Evolutionary conservation across 352 stramenopile genomes (phyloP), one percentile per base, ranked within the genome.

Genomic region (Phytophthora pini): DNA sequence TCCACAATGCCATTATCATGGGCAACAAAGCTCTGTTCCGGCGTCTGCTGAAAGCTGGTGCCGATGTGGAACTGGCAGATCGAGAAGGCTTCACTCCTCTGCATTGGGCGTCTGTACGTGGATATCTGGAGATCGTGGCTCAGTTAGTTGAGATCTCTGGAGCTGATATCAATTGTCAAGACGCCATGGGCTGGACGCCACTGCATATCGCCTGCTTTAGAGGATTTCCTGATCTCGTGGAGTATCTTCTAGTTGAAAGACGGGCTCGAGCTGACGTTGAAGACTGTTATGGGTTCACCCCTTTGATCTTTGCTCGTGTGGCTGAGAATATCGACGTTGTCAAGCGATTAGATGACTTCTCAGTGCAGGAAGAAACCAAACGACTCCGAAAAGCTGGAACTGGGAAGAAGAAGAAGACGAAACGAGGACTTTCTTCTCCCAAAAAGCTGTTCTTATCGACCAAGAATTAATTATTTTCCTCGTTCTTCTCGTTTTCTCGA

Each of bases 1-100:
- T 94, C 20, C 87, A 89, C 57, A 92, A 76, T 41, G 77, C 78
- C 1, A 87, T 91, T 60, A 84, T 94, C 56, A 94, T 94, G 86
- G 86, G 82, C 44, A 94, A 94, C 67, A 94, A 94, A 59, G 78
- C 83, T 20, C 50, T 94, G 3, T 86, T 86, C 34, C 68, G 80
- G 32, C 65, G 80, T 5, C 70, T 92, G 2, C 51, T 94, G 6
- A 80, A 86, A 58, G 66, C 69, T 31, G 82, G 84, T 0, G 84
- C 82, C 0, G 68, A 90, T 41, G 71, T 83, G 9, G 76, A 91
- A 11, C 52, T 92, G 10, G 58, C 70, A 5, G 84, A 93, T 13
- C 71, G 63, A 0, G 81, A 93, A 39, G 83, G 84, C 0, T 74
- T 92, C 36, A 87, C 76, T n/a, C 74, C 87, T 27, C 55, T 95